Evolutionary conservation across 768 basidiomycete species (phyloP).

Genomic region (Lyophyllum decastes): DNA sequence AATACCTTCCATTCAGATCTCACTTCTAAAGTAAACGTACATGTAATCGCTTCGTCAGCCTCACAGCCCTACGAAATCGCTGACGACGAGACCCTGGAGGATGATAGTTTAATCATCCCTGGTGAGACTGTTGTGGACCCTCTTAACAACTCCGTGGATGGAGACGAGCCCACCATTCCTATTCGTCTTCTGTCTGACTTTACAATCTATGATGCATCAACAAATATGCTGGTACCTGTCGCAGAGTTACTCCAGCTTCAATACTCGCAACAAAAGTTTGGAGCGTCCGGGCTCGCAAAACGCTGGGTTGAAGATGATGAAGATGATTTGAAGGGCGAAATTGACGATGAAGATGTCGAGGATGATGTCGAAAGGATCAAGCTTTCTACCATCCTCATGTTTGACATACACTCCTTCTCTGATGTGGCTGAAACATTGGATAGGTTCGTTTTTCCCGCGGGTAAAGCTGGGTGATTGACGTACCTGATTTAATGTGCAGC

Average conservation of each 20-base stretch:
- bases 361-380: slow-evolving; percentile 31
- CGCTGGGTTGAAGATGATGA: slow-evolving; percentile 34
- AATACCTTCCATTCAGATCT: background rate
- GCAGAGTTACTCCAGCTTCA: slow-evolving; percentile 37
- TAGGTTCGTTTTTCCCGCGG: slow-evolving; percentile 33
- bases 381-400: slow-evolving; percentile 44
- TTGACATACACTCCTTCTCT: slow-evolving; percentile 46
- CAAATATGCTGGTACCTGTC: slow-evolving; percentile 40
- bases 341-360: slow-evolving; percentile 23
- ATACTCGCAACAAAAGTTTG: slow-evolving; percentile 25
- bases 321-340: slow-evolving; percentile 19
- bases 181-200: slow-evolving; percentile 59
- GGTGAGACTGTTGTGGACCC: slow-evolving; percentile 35
- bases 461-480: slow-evolving; percentile 11
- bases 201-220: slow-evolving; percentile 44
- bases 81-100: slow-evolving; percentile 39
- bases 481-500: slow-evolving; percentile 29
- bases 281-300: slow-evolving; percentile 43
- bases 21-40: too few species aligned
- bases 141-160: slow-evolving; percentile 16
- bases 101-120: slow-evolving; percentile 38
- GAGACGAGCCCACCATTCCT: slow-evolving; percentile 42
- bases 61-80: slow-evolving; percentile 12
- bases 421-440: slow-evolving; percentile 37
- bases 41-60: background rate